These are phyloP conservation scores for Daldinia sp. DNA, from an alignment of 2,329 filamentous ascomycete genomes.

Conservation along the genomic window DNA sequence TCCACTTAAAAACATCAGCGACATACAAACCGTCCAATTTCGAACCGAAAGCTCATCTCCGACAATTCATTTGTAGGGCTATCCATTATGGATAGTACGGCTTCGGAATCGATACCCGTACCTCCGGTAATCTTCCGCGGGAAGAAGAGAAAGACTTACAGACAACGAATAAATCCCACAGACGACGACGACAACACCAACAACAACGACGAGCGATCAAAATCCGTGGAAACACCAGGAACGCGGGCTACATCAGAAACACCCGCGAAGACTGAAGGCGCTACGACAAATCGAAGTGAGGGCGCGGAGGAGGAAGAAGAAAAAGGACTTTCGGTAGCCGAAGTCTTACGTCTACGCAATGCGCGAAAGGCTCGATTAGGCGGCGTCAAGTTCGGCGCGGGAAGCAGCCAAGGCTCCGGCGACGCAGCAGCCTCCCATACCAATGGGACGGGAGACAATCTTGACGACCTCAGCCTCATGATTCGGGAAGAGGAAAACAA, in stretches of 20 bases:
- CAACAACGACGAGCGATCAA: conserved; percentile 17
- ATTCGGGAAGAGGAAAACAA: conserved; percentile 53
- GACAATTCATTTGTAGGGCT: neutral
- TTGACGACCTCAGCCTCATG: conserved; percentile 55
- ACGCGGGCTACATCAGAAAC: too few species aligned
- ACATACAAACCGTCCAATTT: conserved; percentile 1
- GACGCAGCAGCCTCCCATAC: conserved; percentile 37
- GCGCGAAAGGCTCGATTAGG: conserved; percentile 62
- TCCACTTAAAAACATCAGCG: neutral
- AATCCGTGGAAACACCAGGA: conserved; percentile 11
- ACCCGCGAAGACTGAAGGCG: conserved; percentile 26
- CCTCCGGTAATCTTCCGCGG: conserved; percentile 65
- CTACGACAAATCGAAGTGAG: conserved; percentile 25
- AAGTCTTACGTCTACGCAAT: conserved; percentile 66
- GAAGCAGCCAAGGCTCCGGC: conserved; percentile 37
- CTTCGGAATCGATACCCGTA: conserved; percentile 43
- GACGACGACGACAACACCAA: conserved; percentile 44
- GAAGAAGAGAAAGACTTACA: conserved; percentile 72
- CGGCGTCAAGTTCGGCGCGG: conserved; percentile 68
- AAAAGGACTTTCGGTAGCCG: conserved; percentile 59
- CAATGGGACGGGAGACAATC: conserved; percentile 37
- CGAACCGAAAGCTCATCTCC: neutral
- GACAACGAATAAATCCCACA: conserved; percentile 60
- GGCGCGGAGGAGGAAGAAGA: conserved; percentile 52
- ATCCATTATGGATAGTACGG: conserved; percentile 43